Evolutionary conservation across 192 early-diverging fungal species (phyloP).

Genomic region (Podila epicladia): DNA sequence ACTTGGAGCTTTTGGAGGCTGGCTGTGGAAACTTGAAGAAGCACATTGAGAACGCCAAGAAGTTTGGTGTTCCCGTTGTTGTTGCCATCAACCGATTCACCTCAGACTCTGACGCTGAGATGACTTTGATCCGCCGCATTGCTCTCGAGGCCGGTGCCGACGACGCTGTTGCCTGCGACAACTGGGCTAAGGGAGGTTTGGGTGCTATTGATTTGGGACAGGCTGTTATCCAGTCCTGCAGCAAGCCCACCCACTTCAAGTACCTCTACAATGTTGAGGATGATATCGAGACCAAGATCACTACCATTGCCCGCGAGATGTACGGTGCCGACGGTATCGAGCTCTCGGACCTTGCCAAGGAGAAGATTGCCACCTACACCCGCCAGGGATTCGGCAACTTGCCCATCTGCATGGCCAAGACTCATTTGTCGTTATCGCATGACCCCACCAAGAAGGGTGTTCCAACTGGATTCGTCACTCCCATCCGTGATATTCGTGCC

Average conservation of each 20-base stretch:
- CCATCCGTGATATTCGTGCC: slow-evolving; percentile 94
- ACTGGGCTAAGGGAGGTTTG: slow-evolving; percentile 94
- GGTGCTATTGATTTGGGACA: slow-evolving; percentile 91
- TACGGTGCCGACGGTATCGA: slow-evolving; percentile 96
- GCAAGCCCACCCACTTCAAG: slow-evolving; percentile 69
- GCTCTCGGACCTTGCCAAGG: slow-evolving; percentile 82
- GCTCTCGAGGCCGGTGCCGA: slow-evolving; percentile 88
- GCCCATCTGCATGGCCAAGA: slow-evolving; percentile 99
- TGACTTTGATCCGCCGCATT: slow-evolving; percentile 75
- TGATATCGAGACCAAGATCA: slow-evolving; percentile 92
- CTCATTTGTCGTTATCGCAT: slow-evolving; percentile 93
- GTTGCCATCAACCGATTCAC: slow-evolving; percentile 94
- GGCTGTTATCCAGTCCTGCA: slow-evolving; percentile 83
- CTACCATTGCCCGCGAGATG: slow-evolving; percentile 89
- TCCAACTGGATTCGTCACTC: slow-evolving; percentile 91
- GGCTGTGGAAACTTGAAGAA: slow-evolving; percentile 89
- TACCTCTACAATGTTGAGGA: slow-evolving; percentile 88
- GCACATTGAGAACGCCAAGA: slow-evolving; percentile 92
- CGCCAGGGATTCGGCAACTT: slow-evolving; percentile 85
- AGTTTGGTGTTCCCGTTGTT: slow-evolving; percentile 89
- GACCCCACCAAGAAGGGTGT: slow-evolving; percentile 93
- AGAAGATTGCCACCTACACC: slow-evolving; percentile 91
- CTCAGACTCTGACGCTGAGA: slow-evolving; percentile 88
- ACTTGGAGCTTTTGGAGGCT: slow-evolving; percentile 83
- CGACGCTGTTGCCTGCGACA: slow-evolving; percentile 87